These are phyloP conservation scores for Cerrena zonata DNA, from an alignment of 1,284 basidiomycete species.

Conservation along the genomic window DNA sequence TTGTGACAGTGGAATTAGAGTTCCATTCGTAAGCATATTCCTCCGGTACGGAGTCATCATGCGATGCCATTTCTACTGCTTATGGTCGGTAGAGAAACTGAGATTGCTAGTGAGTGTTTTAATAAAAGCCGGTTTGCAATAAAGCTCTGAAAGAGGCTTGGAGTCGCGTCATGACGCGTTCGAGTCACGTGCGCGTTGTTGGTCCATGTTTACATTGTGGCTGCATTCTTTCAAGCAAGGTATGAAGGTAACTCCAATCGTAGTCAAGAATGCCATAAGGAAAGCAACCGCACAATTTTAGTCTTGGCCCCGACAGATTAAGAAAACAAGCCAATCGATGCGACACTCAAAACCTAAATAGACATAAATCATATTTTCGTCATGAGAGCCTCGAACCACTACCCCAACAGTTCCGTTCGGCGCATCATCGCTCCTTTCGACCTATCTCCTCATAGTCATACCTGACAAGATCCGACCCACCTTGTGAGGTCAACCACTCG, in stretches of 20 bases:
- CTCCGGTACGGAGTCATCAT: conserved; percentile 21
- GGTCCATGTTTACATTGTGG: conserved; percentile 11
- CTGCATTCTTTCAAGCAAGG: too few species aligned
- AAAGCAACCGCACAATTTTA: too few species aligned
- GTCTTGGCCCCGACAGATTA: too few species aligned
- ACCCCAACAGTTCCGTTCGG: neutral
- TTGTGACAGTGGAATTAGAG: conserved; percentile 29
- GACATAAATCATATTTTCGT: neutral
- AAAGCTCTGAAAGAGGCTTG: neutral
- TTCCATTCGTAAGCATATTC: conserved; percentile 44
- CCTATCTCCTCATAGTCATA: neutral
- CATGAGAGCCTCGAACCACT: neutral
- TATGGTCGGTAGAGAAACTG: neutral
- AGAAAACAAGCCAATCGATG: too few species aligned
- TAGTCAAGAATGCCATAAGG: too few species aligned
- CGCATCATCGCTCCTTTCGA: neutral
- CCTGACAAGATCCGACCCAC: neutral
- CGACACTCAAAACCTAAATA: neutral
- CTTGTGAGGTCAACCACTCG: neutral
- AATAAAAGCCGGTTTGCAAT: too few species aligned
- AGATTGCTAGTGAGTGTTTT: neutral
- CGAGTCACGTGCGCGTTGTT: conserved; percentile 12
- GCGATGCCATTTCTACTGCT: conserved; percentile 11
- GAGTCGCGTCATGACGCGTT: conserved; percentile 5
- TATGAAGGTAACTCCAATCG: too few species aligned